Evolutionary conservation across 768 basidiomycete species (phyloP).

Genomic region (Hygrophoropsis aurantiaca): DNA sequence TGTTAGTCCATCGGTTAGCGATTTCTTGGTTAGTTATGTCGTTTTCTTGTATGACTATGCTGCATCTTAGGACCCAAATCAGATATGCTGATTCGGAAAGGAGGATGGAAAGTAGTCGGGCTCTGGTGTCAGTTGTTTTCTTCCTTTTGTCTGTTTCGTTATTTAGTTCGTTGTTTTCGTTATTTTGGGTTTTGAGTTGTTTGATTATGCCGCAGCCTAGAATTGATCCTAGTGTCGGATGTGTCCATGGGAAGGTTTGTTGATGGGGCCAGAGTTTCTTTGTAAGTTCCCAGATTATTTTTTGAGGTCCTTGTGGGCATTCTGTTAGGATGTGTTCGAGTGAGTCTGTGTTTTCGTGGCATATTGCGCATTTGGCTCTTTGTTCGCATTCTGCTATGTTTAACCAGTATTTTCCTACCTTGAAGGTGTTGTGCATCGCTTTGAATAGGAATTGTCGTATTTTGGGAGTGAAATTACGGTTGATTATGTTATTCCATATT

Average conservation of each 20-base stretch:
- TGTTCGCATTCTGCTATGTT: slow-evolving; percentile 12
- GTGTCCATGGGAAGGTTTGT: too few species aligned
- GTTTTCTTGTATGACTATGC: slow-evolving; percentile 15
- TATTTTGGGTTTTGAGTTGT: too few species aligned
- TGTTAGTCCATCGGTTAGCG: slow-evolving; percentile 13
- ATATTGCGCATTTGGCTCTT: too few species aligned
- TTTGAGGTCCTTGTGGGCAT: background rate
- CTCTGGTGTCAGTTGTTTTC: slow-evolving; percentile 2
- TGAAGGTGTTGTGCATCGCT: slow-evolving; percentile 20
- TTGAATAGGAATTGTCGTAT: slow-evolving; percentile 23
- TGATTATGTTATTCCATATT: slow-evolving; percentile 10
- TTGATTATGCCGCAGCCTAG: too few species aligned
- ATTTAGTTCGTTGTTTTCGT: too few species aligned
- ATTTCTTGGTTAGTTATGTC: background rate
- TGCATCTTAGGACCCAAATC: slow-evolving; percentile 29
- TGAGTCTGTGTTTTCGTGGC: too few species aligned
- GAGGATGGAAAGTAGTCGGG: slow-evolving; percentile 21
- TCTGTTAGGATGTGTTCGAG: too few species aligned
- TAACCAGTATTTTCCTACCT: slow-evolving; percentile 27
- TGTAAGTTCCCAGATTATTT: too few species aligned
- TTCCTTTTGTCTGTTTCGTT: too few species aligned
- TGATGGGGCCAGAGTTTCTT: too few species aligned
- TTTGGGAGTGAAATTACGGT: slow-evolving; percentile 7
- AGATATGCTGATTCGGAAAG: slow-evolving; percentile 28
- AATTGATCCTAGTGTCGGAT: too few species aligned